Evolutionary conservation across 345 rosid species (phyloP).

Genomic region (Durio zibethinus): DNA sequence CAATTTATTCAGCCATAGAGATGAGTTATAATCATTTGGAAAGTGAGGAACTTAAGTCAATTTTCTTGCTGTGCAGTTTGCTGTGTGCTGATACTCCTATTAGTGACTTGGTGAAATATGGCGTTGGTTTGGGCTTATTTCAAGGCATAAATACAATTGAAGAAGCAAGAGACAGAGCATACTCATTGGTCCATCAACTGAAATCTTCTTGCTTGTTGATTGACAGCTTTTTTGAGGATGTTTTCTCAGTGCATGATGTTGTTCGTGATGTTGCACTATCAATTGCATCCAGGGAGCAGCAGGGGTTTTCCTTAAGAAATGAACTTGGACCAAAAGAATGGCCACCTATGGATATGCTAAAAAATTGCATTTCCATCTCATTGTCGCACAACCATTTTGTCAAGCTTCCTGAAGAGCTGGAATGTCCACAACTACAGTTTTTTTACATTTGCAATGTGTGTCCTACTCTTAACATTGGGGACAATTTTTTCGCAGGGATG

Average conservation of each 20-base stretch:
- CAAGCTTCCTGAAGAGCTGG: constrained; percentile 1
- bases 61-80: constrained; percentile 16
- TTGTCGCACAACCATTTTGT: background rate
- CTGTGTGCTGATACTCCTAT: background rate
- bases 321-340: background rate
- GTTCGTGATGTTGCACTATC: constrained; percentile 17
- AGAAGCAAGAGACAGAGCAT: constrained; percentile 5
- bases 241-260: constrained; percentile 17
- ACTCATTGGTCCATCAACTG: constrained; percentile 1
- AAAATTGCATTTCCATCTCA: background rate
- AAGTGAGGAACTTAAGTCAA: constrained; percentile 7
- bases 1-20: background rate
- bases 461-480: background rate
- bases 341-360: background rate
- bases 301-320: background rate
- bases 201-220: constrained; percentile 18
- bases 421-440: background rate
- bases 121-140: constrained; percentile 21
- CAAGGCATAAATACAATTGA: background rate
- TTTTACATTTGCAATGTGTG: background rate
- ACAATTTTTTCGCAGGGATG: background rate
- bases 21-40: constrained; percentile 4
- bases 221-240: background rate
- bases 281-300: background rate
- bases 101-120: background rate